Evolutionary conservation across 2,329 filamentous ascomycete species (phyloP), one percentile per base, ranked within the genome.

Genomic region (Keithomyces neogunnii): DNA sequence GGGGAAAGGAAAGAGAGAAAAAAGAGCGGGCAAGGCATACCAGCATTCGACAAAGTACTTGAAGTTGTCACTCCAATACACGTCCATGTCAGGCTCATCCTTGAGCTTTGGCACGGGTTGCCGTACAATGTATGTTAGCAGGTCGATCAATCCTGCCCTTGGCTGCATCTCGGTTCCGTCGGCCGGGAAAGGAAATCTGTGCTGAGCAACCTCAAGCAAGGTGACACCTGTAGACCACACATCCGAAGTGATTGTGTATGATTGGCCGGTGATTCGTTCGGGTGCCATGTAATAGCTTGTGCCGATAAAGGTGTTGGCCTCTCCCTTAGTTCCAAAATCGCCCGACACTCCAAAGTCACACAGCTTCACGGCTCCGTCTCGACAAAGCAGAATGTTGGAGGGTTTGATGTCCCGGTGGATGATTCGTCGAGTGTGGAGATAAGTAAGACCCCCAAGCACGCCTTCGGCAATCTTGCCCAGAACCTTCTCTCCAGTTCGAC

Each of bases 41-140:
- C 93, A 97, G 81, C 91, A 96, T 72, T 96, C 91, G 62, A 99
- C 96, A 62, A 99, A 99, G 68, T 96, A 96, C 69, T 99, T 99
- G 72, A 99, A 97, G 64, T 88, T 95, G 60, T 95, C 88, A 60
- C 88, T 95, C 93, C 93, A 99, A 65, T 85, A 86, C 59, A 99
- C 95, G 53, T 85, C 85, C 59, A 87, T 88, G 33, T 89, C 84
- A 0, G 89, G 88, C 69, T 99, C 93, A 60, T 99, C 93, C 70
- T 96, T 97, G 56, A 99, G 75, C 67, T 90, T 95, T 2, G 93
- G 93, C 53, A 97, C 95, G 3, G 89, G 86, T 67, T 99, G 93
- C 59, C 89, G 85, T 44, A 99, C 93, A 65, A 99, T 99, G 66
- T 97, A 99, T 10, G 93, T 99, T 55, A 99, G 75, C 9, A 99